Conservation (phyloP, 139 green algal genomes). For the Chlorella sp. region DNA sequence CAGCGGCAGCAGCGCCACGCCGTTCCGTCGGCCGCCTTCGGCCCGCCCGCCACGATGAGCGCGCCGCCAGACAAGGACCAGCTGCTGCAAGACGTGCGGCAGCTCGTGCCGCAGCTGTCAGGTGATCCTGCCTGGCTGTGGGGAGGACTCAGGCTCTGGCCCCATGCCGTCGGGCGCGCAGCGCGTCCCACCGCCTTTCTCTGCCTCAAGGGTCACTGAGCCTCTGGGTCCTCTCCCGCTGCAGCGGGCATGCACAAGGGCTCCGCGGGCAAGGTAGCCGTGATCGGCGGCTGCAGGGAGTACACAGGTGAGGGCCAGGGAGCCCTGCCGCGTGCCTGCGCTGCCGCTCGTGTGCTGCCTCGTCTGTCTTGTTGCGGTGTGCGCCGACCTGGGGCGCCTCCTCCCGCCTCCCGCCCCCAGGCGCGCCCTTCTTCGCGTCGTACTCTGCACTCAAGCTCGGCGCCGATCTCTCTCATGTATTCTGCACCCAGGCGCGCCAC, state of each 20-base stretch:
- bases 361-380: too few relatives aligned
- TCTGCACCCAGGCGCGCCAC: constrained; percentile 86
- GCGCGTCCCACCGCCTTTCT: background rate
- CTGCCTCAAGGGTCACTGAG: too few relatives aligned
- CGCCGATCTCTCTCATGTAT: constrained; percentile 91
- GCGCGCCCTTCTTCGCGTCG: constrained; percentile 94
- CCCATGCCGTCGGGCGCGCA: background rate
- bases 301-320: too few relatives aligned
- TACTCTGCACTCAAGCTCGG: constrained; percentile 82
- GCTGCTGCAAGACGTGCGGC: constrained; percentile 3
- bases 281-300: constrained; percentile 92
- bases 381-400: too few relatives aligned
- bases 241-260: constrained; percentile 84
- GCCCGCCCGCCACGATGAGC: too few relatives aligned
- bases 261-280: constrained; percentile 85
- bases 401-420: too few relatives aligned
- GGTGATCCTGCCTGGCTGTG: background rate
- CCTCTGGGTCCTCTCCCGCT: background rate
- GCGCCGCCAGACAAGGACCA: background rate
- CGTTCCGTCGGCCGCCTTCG: too few relatives aligned
- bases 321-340: too few relatives aligned
- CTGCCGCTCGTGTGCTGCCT: too few relatives aligned
- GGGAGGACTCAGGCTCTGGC: background rate
- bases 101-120: constrained; percentile 21
- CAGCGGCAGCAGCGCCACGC: too few relatives aligned